Evolutionary conservation across 2,329 filamentous ascomycete genomes (phyloP), one percentile per base, ranked within the genome.

Genomic region (Pseudocercospora fuligena): DNA sequence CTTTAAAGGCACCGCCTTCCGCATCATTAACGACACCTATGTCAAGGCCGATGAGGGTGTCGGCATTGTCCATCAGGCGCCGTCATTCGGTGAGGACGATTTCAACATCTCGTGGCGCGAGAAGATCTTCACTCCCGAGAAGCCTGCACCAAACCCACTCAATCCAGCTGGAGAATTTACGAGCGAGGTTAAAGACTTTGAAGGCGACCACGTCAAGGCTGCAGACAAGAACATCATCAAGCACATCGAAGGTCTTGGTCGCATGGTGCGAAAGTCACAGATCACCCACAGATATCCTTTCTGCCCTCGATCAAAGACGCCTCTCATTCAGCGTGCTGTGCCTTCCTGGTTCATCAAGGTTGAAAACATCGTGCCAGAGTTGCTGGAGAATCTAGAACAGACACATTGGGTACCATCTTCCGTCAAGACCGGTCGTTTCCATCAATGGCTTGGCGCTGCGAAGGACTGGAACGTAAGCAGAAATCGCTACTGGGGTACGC

Each of bases 271-370:
- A 31, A 93, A 97, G 71, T 92, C 92, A 58, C 92, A 96, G 79
- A 87, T 97, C 69, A 92, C 87, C 76, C 94, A 98, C 83, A 94
- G 92, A 74, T 96, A 97, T 79, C 93, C 93, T 21, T 94, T 94
- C 87, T 97, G 94, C 80, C 93, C 92, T 82, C 89, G 94, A 67
- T 97, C 93, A n/a, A 94, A 97, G 77, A 97, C 92, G 0, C 94
- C 93, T 31, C 85, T 98, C 69, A 97, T 98, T 73, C 95, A 97
- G 81, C 89, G 92, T 70, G 93, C 94, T 27, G 93, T 97, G 19
- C 92, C 94, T 8, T 93, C 93, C 0, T 98, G 94, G 94, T 97
- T 97, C 78, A 91, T 98, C 74, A 92, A 92, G 78, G 92, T 97
- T 56, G 88, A 90, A 19, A 87, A 91, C 66, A 91, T 93, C 73